Conservation (phyloP, 768 basidiomycete species). For the Mycena amicta region DNA sequence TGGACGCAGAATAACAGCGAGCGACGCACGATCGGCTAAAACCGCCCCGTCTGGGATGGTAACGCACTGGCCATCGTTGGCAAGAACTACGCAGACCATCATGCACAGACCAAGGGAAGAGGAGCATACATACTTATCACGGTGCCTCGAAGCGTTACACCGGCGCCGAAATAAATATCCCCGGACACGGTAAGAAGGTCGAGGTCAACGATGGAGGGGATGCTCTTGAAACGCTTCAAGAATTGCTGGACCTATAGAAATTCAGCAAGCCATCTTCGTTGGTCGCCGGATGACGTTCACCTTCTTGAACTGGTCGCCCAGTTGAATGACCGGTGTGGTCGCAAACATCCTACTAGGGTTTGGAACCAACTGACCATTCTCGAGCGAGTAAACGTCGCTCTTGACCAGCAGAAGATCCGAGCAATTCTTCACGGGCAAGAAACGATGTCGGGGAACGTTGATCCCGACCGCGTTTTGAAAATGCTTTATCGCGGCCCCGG, state of each 20-base stretch:
- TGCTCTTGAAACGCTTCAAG: constrained; percentile 94
- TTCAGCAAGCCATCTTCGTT: not conserved
- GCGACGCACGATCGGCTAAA: constrained; percentile 61
- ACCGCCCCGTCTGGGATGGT: constrained; percentile 76
- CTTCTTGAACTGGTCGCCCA: constrained; percentile 97
- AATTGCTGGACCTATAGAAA: constrained; percentile 71
- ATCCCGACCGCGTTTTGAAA: constrained; percentile 82
- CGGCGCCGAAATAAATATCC: constrained; percentile 88
- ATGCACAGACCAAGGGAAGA: too few relatives aligned
- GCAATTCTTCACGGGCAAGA: constrained; percentile 89
- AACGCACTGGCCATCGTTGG: constrained; percentile 76
- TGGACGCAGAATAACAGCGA: not conserved
- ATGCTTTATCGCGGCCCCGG: constrained; percentile 92
- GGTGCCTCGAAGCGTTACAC: constrained; percentile 84
- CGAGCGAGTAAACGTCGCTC: constrained; percentile 87
- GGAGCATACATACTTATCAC: constrained; percentile 79
- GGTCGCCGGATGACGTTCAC: constrained; percentile 36
- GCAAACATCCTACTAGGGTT: constrained; percentile 81
- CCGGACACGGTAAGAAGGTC: constrained; percentile 95
- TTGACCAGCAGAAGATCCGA: constrained; percentile 89
- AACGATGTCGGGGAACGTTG: constrained; percentile 92
- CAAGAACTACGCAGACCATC: constrained; percentile 58
- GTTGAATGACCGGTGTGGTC: constrained; percentile 94
- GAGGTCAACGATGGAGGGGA: constrained; percentile 86
- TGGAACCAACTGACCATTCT: constrained; percentile 86